Evolutionary conservation across 1,139 yeast genomes (phyloP).

Genomic region (Scheffersomyces illinoinensis): DNA sequence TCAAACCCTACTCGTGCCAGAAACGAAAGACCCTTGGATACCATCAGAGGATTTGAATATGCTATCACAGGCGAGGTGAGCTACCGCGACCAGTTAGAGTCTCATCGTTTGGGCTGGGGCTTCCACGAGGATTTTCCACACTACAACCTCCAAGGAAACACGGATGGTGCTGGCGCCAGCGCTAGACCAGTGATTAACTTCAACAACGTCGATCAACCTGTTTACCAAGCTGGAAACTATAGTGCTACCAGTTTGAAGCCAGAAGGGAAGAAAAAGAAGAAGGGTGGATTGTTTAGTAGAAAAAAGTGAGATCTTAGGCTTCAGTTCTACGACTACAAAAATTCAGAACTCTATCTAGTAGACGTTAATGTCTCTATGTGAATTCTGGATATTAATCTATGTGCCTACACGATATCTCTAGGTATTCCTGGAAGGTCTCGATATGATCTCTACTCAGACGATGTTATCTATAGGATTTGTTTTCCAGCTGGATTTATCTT

Average conservation of each 20-base stretch:
- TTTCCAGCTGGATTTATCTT: neutral
- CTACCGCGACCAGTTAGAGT: conserved; percentile 79
- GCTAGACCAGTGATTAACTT: conserved; percentile 35
- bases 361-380: neutral
- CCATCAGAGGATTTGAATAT: conserved; percentile 88
- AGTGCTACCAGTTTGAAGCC: conserved; percentile 43
- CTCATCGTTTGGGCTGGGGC: conserved; percentile 77
- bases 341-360: neutral
- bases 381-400: neutral
- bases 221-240: conserved; percentile 60
- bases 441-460: too few relatives aligned
- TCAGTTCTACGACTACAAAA: neutral
- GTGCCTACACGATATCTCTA: neutral
- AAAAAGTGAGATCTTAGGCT: conserved; percentile 28
- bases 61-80: conserved; percentile 84
- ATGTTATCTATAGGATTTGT: too few relatives aligned
- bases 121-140: conserved; percentile 51
- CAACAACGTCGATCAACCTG: conserved; percentile 55
- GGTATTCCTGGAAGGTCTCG: neutral
- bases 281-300: conserved; percentile 77
- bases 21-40: conserved; percentile 94
- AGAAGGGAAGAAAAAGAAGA: conserved; percentile 37
- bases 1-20: conserved; percentile 91
- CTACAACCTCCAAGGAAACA: conserved; percentile 24
- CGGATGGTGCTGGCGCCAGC: conserved; percentile 17